Base-by-base conservation (phyloP, 768 basidiomycete genomes). In the Gelatoporia subvermispora region DNA sequence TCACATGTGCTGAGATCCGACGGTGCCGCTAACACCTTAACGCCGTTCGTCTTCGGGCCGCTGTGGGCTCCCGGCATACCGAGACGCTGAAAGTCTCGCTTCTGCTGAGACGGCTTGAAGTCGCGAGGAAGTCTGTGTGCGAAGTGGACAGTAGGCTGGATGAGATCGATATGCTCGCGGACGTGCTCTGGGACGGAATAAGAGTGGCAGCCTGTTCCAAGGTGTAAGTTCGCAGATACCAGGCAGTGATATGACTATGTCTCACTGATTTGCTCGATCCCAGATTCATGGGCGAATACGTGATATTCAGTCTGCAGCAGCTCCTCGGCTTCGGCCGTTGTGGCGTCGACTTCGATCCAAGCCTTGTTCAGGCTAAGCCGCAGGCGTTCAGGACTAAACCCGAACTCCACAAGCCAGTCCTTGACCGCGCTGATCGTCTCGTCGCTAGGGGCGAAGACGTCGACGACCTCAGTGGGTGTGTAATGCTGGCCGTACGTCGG, bases 91-190 rank as follows among this genome's bases (percentile, higher is more conserved):
- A 48, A 23, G 42, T 49, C 35, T 66, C 69, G 13, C 74, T 64
- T 35, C 72, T 73, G 59, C 67, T 66, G 47, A 73, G 72, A 41
- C 2, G 24, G 24, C 22, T 4, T 31, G 28, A 31, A 31, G 28
- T 31, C 28, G 13, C 28, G 28, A 9, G 50, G 50, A 2, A 49
- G 17, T 15, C 54, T 38, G 38, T 51, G 54, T 40, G 70, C 66
- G 57, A 88, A 88, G 65, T 80, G 77, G 1, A 84, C 86, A 1
- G 86, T 87, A 0, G 86, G 85, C 51, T 85, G 82, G 36, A 88
- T 70, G 25, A 87, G 62, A 24, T 85, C 83, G 45, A 87, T 61
- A 57, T 86, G 83, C 4, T 70, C 64, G 49, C 79, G 71, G 41
- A 87, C 61, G 49, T 73, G 51, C 43, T 71, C 69, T 0, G 86